Percentiles rank a stretch among this genome's conserved stretches.
These are phyloP conservation scores for Trametes sp. DNA, from an alignment of 1,284 basidiomycete species.

Conservation along the genomic window DNA sequence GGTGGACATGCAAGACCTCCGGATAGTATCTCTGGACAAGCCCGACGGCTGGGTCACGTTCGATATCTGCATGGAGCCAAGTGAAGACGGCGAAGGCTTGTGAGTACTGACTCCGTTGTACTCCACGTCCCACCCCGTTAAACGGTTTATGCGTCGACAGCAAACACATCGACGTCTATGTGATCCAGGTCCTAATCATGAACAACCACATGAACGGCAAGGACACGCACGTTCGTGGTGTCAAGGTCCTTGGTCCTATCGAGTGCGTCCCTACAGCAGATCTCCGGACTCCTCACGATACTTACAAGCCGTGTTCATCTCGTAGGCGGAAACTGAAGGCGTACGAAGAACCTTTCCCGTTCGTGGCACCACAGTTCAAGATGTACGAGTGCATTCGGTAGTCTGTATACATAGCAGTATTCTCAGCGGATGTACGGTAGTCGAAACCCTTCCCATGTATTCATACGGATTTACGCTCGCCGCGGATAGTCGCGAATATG, in stretches of 20 bases:
- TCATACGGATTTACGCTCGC: background rate
- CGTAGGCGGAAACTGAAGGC: constrained; percentile 44
- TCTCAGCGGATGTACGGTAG: background rate
- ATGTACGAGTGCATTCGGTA: constrained; percentile 83
- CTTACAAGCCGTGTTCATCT: too few relatives aligned
- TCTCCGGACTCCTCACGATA: background rate
- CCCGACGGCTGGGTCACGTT: constrained; percentile 97
- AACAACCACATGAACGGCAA: constrained; percentile 99
- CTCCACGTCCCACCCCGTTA: background rate
- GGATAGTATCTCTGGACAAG: constrained; percentile 85
- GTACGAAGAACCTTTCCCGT: constrained; percentile 74
- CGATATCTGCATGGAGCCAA: constrained; percentile 81
- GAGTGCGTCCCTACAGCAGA: constrained; percentile 60
- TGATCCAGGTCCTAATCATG: constrained; percentile 90
- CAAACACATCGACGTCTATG: constrained; percentile 87
- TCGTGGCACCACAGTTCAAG: constrained; percentile 68
- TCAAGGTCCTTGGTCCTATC: constrained; percentile 85
- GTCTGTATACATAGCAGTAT: background rate
- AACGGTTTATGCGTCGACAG: constrained; percentile 48
- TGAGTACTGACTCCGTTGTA: constrained; percentile 45
- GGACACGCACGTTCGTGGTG: constrained; percentile 95
- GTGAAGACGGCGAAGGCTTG: constrained; percentile 80
- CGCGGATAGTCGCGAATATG: background rate
- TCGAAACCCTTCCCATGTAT: background rate
- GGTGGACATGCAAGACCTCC: constrained; percentile 92